phyloP scores from a whole-genome alignment of 306 rosid genomes.

The Fragaria iinumae region DNA sequence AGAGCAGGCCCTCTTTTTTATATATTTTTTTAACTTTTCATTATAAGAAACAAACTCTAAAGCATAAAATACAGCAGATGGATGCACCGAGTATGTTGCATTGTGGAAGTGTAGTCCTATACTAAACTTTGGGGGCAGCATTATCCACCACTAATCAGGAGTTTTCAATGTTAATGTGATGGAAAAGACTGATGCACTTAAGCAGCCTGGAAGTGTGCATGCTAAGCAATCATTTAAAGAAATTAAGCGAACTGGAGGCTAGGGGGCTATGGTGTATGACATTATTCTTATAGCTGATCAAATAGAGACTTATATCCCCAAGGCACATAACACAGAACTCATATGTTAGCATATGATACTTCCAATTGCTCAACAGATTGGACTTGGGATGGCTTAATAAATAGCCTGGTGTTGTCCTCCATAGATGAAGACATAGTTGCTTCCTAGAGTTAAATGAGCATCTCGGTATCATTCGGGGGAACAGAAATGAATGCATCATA shows the following conservation, averaged over 20 bases:
- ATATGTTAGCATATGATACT: neutral
- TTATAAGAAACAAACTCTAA: neutral
- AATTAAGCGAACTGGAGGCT: neutral
- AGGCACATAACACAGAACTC: neutral
- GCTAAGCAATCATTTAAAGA: neutral
- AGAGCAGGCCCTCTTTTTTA: neutral
- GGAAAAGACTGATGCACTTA: neutral
- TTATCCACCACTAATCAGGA: neutral
- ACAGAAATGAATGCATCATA: neutral
- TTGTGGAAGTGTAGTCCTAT: neutral
- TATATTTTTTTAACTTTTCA: neutral
- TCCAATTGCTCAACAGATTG: neutral
- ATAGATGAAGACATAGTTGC: neutral
- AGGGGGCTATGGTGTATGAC: neutral
- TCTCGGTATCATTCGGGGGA: neutral
- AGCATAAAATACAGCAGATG: neutral
- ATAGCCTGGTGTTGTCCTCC: neutral
- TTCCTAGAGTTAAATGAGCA: neutral
- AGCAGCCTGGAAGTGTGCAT: neutral
- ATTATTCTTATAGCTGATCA: neutral
- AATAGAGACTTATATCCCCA: neutral
- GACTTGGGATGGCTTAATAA: neutral
- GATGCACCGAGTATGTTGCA: neutral
- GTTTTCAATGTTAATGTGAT: neutral
- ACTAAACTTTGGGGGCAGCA: neutral